Conservation (phyloP, 768 basidiomycete species). For the button mushroom (Agaricus bisporus) region DNA sequence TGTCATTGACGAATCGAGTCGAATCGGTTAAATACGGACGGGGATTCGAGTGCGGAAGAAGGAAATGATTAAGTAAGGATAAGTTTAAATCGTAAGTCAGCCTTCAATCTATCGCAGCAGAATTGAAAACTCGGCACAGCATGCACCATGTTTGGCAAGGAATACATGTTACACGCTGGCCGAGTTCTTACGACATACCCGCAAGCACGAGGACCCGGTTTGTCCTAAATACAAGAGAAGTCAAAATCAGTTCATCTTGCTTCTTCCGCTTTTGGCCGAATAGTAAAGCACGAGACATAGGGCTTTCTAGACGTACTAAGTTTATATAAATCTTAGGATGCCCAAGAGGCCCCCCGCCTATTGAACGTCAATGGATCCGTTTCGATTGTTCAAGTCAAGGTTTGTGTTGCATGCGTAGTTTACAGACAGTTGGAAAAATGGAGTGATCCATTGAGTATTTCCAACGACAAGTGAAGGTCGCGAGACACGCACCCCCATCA, state of each 20-base stretch:
- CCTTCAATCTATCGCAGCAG: background rate
- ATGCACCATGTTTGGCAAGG: background rate
- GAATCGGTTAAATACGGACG: background rate
- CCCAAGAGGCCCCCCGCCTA: constrained; percentile 91
- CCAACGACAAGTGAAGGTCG: background rate
- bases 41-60: background rate
- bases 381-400: constrained; percentile 4
- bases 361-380: background rate
- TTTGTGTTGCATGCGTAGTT: background rate
- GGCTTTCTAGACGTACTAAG: constrained; percentile 49
- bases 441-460: background rate
- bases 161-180: constrained; percentile 6
- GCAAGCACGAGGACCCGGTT: constrained; percentile 81
- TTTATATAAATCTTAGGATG: constrained; percentile 98
- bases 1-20: background rate
- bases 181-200: constrained; percentile 53
- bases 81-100: constrained; percentile 4
- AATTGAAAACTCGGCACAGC: background rate
- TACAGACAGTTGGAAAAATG: background rate
- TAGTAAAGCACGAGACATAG: background rate
- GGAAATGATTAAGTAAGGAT: background rate
- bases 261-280: background rate
- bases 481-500: constrained; percentile 77
- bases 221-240: constrained; percentile 49
- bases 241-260: constrained; percentile 15